phyloP scores from a whole-genome alignment of 1,284 basidiomycete species.

The Lignosus rhinocerotis region DNA sequence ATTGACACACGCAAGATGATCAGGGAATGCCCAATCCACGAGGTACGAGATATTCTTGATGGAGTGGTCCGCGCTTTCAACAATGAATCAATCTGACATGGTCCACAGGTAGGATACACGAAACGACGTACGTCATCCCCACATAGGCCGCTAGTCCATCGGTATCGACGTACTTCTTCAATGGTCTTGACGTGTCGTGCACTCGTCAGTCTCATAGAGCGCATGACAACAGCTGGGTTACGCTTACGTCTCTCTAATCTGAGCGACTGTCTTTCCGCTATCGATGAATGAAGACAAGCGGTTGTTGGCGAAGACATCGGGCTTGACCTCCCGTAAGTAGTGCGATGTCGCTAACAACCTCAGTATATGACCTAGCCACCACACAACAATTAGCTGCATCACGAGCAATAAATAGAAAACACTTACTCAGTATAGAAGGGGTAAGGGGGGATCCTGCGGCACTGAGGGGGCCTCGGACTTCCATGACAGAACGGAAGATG shows the following conservation, averaged over 20 bases:
- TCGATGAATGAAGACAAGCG: slow-evolving; percentile 64
- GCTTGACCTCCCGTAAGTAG: slow-evolving; percentile 59
- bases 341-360: slow-evolving; percentile 73
- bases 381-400: too few relatives aligned
- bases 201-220: not conserved
- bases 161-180: slow-evolving; percentile 29
- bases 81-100: too few relatives aligned
- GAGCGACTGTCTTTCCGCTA: slow-evolving; percentile 50
- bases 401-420: too few relatives aligned
- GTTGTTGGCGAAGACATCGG: slow-evolving; percentile 68
- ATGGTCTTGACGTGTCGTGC: slow-evolving; percentile 7
- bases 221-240: slow-evolving; percentile 27
- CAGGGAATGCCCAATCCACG: too few relatives aligned
- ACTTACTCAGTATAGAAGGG: too few relatives aligned
- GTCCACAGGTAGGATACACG: too few relatives aligned
- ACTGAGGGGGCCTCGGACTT: too few relatives aligned
- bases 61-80: too few relatives aligned
- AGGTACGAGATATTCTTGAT: too few relatives aligned
- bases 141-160: slow-evolving; percentile 28
- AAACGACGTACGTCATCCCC: not conserved
- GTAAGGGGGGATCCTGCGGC: too few relatives aligned
- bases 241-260: slow-evolving; percentile 35
- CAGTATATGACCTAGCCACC: slow-evolving; percentile 53
- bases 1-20: too few relatives aligned
- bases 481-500: too few relatives aligned